Evolutionary conservation across 306 rosid genomes (phyloP).

Genomic region (Sphenostylis stenocarpa): DNA sequence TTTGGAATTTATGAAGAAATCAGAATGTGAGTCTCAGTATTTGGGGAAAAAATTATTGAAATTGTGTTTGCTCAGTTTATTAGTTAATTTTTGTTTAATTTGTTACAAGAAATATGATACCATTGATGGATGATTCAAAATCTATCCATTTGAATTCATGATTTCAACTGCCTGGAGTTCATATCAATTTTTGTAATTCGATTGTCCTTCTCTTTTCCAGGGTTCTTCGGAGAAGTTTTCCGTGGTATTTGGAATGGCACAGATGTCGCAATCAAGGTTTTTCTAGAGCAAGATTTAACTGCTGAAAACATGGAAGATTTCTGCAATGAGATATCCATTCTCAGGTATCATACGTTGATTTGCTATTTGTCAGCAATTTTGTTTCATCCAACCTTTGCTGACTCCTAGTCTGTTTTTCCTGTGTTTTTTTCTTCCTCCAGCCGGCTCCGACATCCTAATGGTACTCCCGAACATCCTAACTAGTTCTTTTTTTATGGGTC

Average conservation of each 20-base stretch:
- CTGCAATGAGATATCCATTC: slow-evolving; percentile 95
- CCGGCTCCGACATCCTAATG: slow-evolving; percentile 98
- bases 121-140: slow-evolving; percentile 16
- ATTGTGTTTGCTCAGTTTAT: background rate
- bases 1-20: slow-evolving; percentile 2
- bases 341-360: slow-evolving; percentile 58
- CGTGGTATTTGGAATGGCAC: slow-evolving; percentile 97
- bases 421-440: slow-evolving; percentile 45
- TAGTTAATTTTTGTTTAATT: slow-evolving; percentile 1
- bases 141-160: slow-evolving; percentile 11
- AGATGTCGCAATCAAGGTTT: slow-evolving; percentile 95
- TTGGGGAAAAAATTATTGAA: slow-evolving; percentile 13
- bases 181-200: slow-evolving; percentile 18
- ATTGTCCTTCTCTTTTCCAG: slow-evolving; percentile 44
- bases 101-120: slow-evolving; percentile 1
- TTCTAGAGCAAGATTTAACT: slow-evolving; percentile 93
- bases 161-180: slow-evolving; percentile 11
- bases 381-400: slow-evolving; percentile 38
- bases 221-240: slow-evolving; percentile 97
- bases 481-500: slow-evolving; percentile 11
- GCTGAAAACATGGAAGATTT: slow-evolving; percentile 97
- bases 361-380: slow-evolving; percentile 1
- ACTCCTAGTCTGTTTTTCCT: slow-evolving; percentile 8
- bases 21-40: background rate
- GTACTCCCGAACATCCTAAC: slow-evolving; percentile 50